Percentiles rank a stretch among this genome's conserved stretches.
These are phyloP conservation scores for Aspergillus pseudonomiae DNA, from an alignment of 2,329 filamentous ascomycete species.

Conservation along the genomic window DNA sequence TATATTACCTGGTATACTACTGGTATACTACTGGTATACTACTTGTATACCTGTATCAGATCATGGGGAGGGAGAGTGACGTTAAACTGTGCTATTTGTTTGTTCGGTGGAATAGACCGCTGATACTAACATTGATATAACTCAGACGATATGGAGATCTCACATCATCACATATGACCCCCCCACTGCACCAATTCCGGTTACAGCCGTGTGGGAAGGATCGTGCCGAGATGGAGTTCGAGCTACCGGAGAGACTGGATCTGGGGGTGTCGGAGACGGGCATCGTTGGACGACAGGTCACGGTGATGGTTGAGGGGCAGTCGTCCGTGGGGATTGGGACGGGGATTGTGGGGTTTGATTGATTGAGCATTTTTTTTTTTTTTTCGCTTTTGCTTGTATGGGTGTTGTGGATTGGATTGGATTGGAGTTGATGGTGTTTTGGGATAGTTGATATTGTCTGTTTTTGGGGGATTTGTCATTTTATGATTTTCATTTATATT, in stretches of 20 bases:
- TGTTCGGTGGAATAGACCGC: no score
- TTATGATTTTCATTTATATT: background rate
- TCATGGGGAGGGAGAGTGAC: no score
- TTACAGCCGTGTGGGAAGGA: slow-evolving; percentile 15
- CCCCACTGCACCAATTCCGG: slow-evolving; percentile 30
- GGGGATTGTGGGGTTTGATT: slow-evolving; percentile 41
- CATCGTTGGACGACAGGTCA: slow-evolving; percentile 38
- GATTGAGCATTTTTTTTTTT: slow-evolving; percentile 2
- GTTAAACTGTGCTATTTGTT: no score
- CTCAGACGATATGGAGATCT: slow-evolving; percentile 34
- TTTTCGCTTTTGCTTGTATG: background rate
- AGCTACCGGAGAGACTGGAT: slow-evolving; percentile 35
- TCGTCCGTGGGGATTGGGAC: slow-evolving; percentile 25
- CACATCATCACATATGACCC: slow-evolving; percentile 6
- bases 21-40: no score
- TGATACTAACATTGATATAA: background rate
- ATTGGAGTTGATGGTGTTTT: background rate
- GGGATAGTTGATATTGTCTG: background rate
- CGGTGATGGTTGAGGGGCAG: slow-evolving; percentile 26
- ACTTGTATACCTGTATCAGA: no score
- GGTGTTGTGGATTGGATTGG: no score
- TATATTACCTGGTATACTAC: no score
- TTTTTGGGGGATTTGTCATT: background rate
- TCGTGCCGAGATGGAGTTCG: slow-evolving; percentile 18
- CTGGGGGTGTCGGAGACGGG: slow-evolving; percentile 38